Conservation (phyloP, 768 basidiomycete genomes). For the Russula olivacea region DNA sequence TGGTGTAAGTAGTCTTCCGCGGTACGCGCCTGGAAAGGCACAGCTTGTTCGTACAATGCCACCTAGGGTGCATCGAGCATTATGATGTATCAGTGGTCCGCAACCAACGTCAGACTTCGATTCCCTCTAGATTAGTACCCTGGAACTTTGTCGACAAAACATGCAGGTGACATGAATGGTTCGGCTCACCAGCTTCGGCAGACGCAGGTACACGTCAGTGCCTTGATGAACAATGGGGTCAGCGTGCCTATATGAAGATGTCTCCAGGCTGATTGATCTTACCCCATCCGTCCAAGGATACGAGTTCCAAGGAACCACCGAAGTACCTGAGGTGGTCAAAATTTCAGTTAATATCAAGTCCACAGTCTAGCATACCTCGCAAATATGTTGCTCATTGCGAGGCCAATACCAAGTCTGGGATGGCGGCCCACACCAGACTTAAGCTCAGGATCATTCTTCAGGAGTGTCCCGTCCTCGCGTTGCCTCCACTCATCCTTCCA, state of each 20-base stretch:
- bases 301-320: conserved; percentile 71
- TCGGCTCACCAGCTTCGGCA: conserved; percentile 67
- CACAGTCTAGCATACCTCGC: conserved; percentile 50
- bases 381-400: conserved; percentile 87
- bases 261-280: conserved; percentile 28
- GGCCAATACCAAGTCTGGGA: conserved; percentile 69
- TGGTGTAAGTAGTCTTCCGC: background rate
- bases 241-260: conserved; percentile 1
- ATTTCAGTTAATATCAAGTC: background rate
- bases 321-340: conserved; percentile 52
- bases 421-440: conserved; percentile 47
- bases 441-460: conserved; percentile 36
- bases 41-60: background rate
- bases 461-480: conserved; percentile 26
- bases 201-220: conserved; percentile 74
- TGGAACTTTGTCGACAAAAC: conserved; percentile 29
- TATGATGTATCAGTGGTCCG: background rate
- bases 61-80: background rate
- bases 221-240: conserved; percentile 38
- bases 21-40: background rate
- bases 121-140: conserved; percentile 84
- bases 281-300: conserved; percentile 84
- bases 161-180: background rate
- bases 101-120: conserved; percentile 54
- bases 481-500: conserved; percentile 37